Conservation (phyloP, 169 alveolate genomes). For the Fabrea salina region DNA sequence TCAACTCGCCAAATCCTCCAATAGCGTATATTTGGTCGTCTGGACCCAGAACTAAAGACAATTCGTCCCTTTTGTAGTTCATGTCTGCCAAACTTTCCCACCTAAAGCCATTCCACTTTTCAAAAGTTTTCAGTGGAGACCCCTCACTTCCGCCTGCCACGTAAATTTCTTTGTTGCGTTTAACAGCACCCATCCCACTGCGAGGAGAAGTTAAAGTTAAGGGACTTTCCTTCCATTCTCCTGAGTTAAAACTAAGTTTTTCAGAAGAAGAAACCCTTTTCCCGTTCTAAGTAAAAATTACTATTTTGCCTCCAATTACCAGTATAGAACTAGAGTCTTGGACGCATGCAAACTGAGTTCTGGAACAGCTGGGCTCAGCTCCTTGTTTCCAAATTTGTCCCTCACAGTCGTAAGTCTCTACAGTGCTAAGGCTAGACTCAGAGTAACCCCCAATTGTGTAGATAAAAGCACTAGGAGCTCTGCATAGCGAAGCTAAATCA, state of each 20-base stretch:
- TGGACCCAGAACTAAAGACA: constrained; percentile 66
- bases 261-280: constrained; percentile 56
- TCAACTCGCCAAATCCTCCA: constrained; percentile 81
- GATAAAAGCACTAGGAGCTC: not conserved
- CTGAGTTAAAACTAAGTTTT: constrained; percentile 39
- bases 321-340: constrained; percentile 34
- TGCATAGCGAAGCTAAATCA: not conserved
- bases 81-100: constrained; percentile 52
- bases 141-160: constrained; percentile 83
- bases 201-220: constrained; percentile 49
- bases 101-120: constrained; percentile 34
- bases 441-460: constrained; percentile 50
- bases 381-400: constrained; percentile 50
- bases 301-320: constrained; percentile 67
- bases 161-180: constrained; percentile 36
- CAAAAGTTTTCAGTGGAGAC: constrained; percentile 40
- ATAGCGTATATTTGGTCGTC: constrained; percentile 72
- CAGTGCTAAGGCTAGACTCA: constrained; percentile 40
- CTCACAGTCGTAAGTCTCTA: constrained; percentile 56
- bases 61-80: constrained; percentile 73
- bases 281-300: constrained; percentile 48
- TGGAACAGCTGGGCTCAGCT: constrained; percentile 29
- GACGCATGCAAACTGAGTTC: constrained; percentile 60
- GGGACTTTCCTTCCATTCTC: constrained; percentile 5
- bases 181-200: constrained; percentile 63